Evolutionary conservation across 805 yeast genomes (phyloP), one percentile per base, ranked within the genome.

Genomic region (Jamesozyma hellenica): DNA sequence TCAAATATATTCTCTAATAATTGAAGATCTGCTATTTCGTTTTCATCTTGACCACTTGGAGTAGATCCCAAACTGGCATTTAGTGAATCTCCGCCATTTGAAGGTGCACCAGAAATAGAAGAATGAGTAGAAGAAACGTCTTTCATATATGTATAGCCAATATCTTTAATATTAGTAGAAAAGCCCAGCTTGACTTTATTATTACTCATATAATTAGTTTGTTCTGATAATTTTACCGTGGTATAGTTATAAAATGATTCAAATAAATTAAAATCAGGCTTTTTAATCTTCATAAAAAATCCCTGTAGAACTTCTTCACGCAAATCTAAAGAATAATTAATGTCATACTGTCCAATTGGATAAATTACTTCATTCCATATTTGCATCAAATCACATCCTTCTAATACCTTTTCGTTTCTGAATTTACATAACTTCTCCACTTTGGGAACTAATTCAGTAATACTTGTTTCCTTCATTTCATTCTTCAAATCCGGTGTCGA

Each of bases 231-330:
- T 32, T 46, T 44, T 17, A 45, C 40, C 35, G 51, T 47, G 4
- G 56, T 50, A 32, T 46, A 43, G 32, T 51, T 55, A 28, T 53
- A 53, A 32, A 53, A 53, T n/a, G 56, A 50, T 12, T 49, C 45
- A 41, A 53, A 53, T n/a, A 53, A 42, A 38, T 53, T 51, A 27
- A 43, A 43, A 7, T 39, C 38, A 14, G 40, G 35, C 9, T 43
- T 29, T n/a, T 36, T 28, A 11, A 44, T 42, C 29, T 49, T 50
- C 9, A 42, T 35, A 3, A 47, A 38, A 17, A 50, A 44, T 3
- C 36, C 40, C 6, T 40, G 18, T 36, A 52, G 21, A 6, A 35
- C 25, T 6, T 50, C 49, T n/a, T 34, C 40, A 26, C 45, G 55
- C 14, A 52, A 25, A 14, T 51, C 38, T 14, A 52, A 31, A 11